Evolutionary conservation across 1,139 yeast genomes (phyloP), one percentile per base, ranked within the genome.

Genomic region (Zygosaccharomyces sapae): DNA sequence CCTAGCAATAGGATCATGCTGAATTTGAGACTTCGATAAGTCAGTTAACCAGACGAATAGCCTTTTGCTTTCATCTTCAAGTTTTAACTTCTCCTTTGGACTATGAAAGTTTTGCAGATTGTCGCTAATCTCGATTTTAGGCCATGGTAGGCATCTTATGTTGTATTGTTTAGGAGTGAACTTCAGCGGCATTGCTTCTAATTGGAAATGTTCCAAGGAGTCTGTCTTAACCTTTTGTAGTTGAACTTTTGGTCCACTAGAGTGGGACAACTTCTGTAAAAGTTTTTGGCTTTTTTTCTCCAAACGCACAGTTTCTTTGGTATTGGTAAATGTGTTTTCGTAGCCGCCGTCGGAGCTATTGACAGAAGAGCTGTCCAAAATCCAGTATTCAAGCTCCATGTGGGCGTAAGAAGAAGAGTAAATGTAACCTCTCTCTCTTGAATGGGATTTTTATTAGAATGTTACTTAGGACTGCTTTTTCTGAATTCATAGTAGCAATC

Each of bases 331-430:
- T 5, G 22, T 9, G 9, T 5, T 12, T 13, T 10, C 10, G 30
- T 47, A 39, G 52, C 53, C 55, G 55, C 55, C 46, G 38, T 18
- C 24, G n/a, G 19, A 9, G 9, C 12, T 20, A 22, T 35, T 3
- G 16, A 9, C 13, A 6, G 12, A 7, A 18, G 12, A 13, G 27
- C 8, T 25, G 13, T 25, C 13, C 24, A n/a, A 10, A 7, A 20
- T 6, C 38, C 38, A 35, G 8, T 12, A 20, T 18, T 35, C 38
- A 18, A 20, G 13, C 5, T 20, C 25, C 38, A 18, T 35, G 3
- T 10, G 16, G 19, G 13, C 5, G 13, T 12, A 4, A 4, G 16
- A 16, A 16, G 16, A 16, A 16, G 16, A 16, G 16, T 16, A 16
- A 16, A 16, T 16, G 16, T 16, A 16, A 16, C 16, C 16, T 16